Percentiles rank a stretch among this genome's conserved stretches.
phyloP scores from a whole-genome alignment of 164 flowering plant species.

The Liriodendron chinense region DNA sequence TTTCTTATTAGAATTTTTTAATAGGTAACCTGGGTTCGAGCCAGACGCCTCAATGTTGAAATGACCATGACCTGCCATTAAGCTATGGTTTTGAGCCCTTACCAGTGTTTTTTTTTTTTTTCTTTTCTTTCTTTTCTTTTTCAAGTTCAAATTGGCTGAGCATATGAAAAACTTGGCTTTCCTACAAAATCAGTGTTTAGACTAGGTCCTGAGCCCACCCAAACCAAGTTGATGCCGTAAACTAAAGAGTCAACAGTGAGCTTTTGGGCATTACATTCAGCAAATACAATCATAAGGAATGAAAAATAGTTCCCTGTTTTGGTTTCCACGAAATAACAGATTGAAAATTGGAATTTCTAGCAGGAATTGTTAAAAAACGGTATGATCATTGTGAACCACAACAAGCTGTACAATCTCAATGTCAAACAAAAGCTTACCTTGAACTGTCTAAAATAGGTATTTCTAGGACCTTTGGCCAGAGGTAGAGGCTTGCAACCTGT shows the following conservation, averaged over 20 bases:
- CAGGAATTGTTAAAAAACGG: too few species aligned
- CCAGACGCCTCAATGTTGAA: neutral
- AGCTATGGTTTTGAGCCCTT: too few species aligned
- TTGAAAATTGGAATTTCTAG: too few species aligned
- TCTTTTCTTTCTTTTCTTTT: too few species aligned
- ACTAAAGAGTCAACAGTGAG: too few species aligned
- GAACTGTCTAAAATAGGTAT: conserved; percentile 76
- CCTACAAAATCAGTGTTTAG: too few species aligned
- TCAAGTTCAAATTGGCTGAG: neutral
- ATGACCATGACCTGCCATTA: neutral
- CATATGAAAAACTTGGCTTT: neutral
- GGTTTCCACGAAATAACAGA: neutral
- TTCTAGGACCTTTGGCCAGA: conserved; percentile 80
- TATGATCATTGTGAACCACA: too few species aligned
- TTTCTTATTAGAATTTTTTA: too few species aligned
- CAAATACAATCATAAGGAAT: neutral
- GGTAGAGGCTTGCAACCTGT: conserved; percentile 67
- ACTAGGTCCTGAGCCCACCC: too few species aligned
- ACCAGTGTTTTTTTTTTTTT: too few species aligned
- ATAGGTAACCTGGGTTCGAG: neutral
- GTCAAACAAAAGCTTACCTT: conserved; percentile 40
- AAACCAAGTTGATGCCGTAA: too few species aligned
- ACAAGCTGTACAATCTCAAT: neutral
- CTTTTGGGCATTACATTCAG: neutral
- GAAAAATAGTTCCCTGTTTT: neutral